Evolutionary conservation across 2,329 filamentous ascomycete genomes (phyloP), one percentile per base, ranked within the genome.

Genomic region (Sclerotinia spermophila): DNA sequence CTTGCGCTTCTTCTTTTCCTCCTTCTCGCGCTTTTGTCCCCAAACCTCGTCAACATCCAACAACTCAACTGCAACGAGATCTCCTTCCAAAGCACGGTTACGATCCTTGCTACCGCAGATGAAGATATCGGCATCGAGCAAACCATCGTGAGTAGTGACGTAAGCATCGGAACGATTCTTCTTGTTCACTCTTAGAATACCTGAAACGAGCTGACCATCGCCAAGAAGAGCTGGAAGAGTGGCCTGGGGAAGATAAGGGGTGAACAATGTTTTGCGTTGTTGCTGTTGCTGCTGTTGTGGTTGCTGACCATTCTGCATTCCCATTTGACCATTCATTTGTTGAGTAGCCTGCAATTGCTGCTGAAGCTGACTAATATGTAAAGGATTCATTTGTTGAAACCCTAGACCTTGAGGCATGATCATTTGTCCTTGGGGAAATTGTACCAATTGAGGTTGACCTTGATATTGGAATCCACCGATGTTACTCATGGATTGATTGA

Each of bases 1-100:
- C 86, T 99, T 99, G 81, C 96, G 92, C 85, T 98, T 99, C 89
- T 99, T 99, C 87, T 99, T 99, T 81, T 99, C 96, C 83, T 99
- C 96, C 81, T 99, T 99, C 82, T 99, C 96, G 70, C 94, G 93
- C 86, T 99, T 99, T 84, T 99, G 96, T 35, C 91, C 89, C 96
- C 96, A 99, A 3, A 99, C 96, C 79, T 99, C 96, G 80, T 98
- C 96, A 11, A 99, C 96, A 78, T 99, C 95, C 67, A 99, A 89
- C 61, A 99, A 89, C 82, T 99, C 96, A 68, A 99, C 89, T 44
- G 96, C 96, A 71, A 99, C 96, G 69, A 97, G 87, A 80, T 99
- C 96, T 71, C 96, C 96, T 81, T 99, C 96, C 48, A 99, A 87
- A 69, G 96, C 96, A 81, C 96, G 92, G 81, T 99, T 99, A 76